Base-by-base conservation (phyloP, 2,329 filamentous ascomycete genomes). In the Cytospora piceicola region DNA sequence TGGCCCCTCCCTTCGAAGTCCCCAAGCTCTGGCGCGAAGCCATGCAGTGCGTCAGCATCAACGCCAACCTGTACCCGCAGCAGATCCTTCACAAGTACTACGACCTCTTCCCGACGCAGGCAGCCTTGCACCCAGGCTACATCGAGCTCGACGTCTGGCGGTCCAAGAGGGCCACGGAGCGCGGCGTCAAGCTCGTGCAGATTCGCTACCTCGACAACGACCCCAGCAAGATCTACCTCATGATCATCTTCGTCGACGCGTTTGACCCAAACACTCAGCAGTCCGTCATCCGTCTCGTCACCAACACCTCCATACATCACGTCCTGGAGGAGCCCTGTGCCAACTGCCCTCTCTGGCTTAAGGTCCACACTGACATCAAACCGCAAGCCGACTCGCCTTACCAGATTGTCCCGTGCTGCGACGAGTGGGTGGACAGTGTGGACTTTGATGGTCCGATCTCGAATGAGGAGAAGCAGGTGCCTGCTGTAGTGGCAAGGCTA, bases 321-420 rank as follows among this genome's bases (percentile, higher is more conserved):
- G 66, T 68, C 17, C 57, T 68, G 12, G 63, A 61, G 53, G 63
- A 68, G 59, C 60, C 63, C 5, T 63, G 42, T 22, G 46, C 51
- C 22, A 63, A 68, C 42, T 68, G 66, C 32, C 66, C 52, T 12
- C 66, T 68, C 12, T 68, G 66, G 66, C 60, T 68, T 4, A 61
- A 27, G 4, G 63, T 63, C 29, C 59, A 34, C 42, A 42, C 54
- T n/a, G 32, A 34, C 27, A 58, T n/a, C 20, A n/a, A 32, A 17
- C 56, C 39, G 42, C 34, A 32, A 4, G 49, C 46, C 2, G 24
- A 27, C 27, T 51, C 51, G 34, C 34, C 60, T 9, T 66, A 61
- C 46, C 59, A 63, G 39, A 61, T 68, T 42, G 34, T 61, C 2
- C 66, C 66, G 5, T 68, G 66, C 34, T 68, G 66, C n/a, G 63